Evolutionary conservation across 768 basidiomycete species (phyloP).

Genomic region (Jaapia argillacea): DNA sequence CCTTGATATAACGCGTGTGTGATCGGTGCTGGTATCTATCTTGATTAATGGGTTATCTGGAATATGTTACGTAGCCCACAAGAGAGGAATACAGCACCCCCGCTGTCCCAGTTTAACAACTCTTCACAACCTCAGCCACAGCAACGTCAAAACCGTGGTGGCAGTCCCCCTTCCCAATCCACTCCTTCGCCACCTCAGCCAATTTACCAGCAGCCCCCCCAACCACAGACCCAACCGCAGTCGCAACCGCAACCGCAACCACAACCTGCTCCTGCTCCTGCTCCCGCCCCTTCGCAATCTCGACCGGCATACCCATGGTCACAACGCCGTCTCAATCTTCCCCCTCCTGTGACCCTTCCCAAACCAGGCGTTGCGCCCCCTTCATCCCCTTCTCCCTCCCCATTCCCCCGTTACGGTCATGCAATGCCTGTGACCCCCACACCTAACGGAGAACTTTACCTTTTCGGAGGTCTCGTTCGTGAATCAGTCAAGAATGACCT

Average conservation of each 20-base stretch:
- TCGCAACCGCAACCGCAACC: constrained; percentile 19
- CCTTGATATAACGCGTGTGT: too few species aligned
- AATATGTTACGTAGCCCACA: too few species aligned
- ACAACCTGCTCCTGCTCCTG: neutral
- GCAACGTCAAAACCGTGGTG: constrained; percentile 1
- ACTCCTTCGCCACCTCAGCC: constrained; percentile 6
- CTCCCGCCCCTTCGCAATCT: too few species aligned
- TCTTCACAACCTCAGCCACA: constrained; percentile 9
- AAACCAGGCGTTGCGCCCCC: constrained; percentile 59
- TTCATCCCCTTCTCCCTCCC: constrained; percentile 66
- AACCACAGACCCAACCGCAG: constrained; percentile 13
- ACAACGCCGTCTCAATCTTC: constrained; percentile 58
- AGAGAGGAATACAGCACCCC: too few species aligned
- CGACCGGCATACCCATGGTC: constrained; percentile 80
- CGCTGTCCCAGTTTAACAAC: neutral
- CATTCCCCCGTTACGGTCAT: constrained; percentile 96
- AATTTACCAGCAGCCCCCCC: constrained; percentile 12
- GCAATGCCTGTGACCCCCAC: constrained; percentile 76
- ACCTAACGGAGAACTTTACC: constrained; percentile 80
- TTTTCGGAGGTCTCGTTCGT: constrained; percentile 94
- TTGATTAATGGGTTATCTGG: too few species aligned
- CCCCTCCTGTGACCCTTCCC: constrained; percentile 53
- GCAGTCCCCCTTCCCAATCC: constrained; percentile 2
- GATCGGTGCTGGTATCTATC: too few species aligned
- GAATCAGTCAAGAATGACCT: constrained; percentile 89